Evolutionary conservation across 1,139 yeast genomes (phyloP).

Genomic region (Nakaseomyces kungkrabaensis): DNA sequence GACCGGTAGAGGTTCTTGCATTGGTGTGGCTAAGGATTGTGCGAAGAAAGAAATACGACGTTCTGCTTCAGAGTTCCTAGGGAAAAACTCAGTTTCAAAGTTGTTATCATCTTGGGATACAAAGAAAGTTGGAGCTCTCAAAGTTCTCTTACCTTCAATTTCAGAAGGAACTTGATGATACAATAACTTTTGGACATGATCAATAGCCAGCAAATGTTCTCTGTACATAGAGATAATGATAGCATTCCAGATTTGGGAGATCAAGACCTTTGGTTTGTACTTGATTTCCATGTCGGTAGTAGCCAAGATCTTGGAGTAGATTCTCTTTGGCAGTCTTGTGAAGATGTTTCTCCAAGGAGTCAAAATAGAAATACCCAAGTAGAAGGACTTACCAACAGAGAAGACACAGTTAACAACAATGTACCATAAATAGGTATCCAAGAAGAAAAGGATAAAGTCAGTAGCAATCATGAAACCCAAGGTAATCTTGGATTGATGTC

Average conservation of each 20-base stretch:
- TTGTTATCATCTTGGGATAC: conserved; percentile 96
- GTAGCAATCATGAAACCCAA: conserved; percentile 88
- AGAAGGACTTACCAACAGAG: conserved; percentile 95
- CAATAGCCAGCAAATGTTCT: conserved; percentile 93
- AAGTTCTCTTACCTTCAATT: conserved; percentile 93
- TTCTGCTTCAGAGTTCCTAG: conserved; percentile 93
- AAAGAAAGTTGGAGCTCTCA: conserved; percentile 97
- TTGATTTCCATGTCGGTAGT: conserved; percentile 98
- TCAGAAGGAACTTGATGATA: conserved; percentile 97
- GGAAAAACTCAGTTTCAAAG: conserved; percentile 92
- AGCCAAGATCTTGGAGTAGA: conserved; percentile 92
- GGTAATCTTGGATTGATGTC: conserved; percentile 77
- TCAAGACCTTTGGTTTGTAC: conserved; percentile 95
- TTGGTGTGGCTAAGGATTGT: conserved; percentile 95
- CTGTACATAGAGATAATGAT: conserved; percentile 97
- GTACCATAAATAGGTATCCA: conserved; percentile 99
- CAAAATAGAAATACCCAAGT: conserved; percentile 94
- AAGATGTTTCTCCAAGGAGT: conserved; percentile 99
- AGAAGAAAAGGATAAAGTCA: conserved; percentile 88
- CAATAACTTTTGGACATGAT: conserved; percentile 91
- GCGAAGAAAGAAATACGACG: conserved; percentile 99
- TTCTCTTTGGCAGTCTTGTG: conserved; percentile 96
- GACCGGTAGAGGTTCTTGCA: conserved; percentile 95
- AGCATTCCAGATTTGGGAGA: conserved; percentile 98
- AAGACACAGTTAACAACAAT: conserved; percentile 88